Evolutionary conservation across 768 basidiomycete species (phyloP).

Genomic region (Termitomyces sp.): DNA sequence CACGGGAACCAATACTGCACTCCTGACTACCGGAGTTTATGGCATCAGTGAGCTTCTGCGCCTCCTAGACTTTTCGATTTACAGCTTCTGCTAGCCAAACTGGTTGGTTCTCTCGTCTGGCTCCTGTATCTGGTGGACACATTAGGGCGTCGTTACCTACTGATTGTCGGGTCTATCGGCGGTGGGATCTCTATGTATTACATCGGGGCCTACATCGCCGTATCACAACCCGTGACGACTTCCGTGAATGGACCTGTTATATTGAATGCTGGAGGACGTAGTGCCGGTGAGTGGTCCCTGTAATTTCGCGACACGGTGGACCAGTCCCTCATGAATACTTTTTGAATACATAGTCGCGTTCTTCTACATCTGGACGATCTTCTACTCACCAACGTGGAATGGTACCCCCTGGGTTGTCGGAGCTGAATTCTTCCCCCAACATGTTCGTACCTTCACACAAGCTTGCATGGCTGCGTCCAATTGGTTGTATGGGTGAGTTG

Average conservation of each 20-base stretch:
- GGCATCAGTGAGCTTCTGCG: conserved; percentile 32
- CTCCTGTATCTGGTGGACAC: conserved; percentile 34
- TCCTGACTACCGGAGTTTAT: conserved; percentile 44
- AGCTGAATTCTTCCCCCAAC: conserved; percentile 38
- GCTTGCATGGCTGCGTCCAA: conserved; percentile 31
- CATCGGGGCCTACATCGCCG: conserved; percentile 37
- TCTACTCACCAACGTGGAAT: conserved; percentile 35
- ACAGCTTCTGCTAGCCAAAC: conserved; percentile 19
- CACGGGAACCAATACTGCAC: conserved; percentile 25
- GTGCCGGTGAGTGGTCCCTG: conserved; percentile 20
- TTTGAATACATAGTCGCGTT: conserved; percentile 18
- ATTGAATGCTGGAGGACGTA: conserved; percentile 21
- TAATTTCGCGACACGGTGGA: conserved; percentile 1
- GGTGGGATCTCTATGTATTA: conserved; percentile 37
- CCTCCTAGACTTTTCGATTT: not conserved
- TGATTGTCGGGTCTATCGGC: conserved; percentile 34
- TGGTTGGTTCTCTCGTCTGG: conserved; percentile 33
- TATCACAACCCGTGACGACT: conserved; percentile 22
- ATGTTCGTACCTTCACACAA: conserved; percentile 31
- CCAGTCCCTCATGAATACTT: not conserved
- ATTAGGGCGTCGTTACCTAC: conserved; percentile 33
- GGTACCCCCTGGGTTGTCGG: conserved; percentile 42
- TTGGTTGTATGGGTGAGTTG: conserved; percentile 25
- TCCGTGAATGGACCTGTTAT: conserved; percentile 3
- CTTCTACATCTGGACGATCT: conserved; percentile 33